Evolutionary conservation across 2,329 filamentous ascomycete genomes (phyloP), one percentile per base, ranked within the genome.

Genomic region (Claviceps citrina): DNA sequence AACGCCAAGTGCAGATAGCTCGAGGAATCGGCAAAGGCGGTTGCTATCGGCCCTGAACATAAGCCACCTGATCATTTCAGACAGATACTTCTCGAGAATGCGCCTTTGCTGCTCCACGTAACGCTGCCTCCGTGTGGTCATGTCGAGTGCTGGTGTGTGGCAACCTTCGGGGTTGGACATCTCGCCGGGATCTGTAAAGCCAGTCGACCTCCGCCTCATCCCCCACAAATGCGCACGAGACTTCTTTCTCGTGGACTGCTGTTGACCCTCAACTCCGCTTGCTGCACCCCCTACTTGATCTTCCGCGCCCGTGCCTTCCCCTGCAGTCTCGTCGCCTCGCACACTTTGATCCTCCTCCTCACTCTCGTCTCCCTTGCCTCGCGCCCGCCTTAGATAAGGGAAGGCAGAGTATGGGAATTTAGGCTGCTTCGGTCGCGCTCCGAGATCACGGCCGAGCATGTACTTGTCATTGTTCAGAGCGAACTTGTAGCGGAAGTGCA

Each of bases 31-130:
- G 63, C 91, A 98, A 4, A 98, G 68, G 8, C 91, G 78, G 53
- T 95, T 96, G 62, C 86, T 95, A 59, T 96, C 89, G 6, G 91
- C 79, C 34, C 89, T 77, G 63, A 98, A 98, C 61, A 98, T 96
- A 51, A 98, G 76, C 73, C 89, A 96, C 40, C 84, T 78, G 44
- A 96, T 89, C 78, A 96, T 85, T 52, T 89, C 82, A 47, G 89
- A 84, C 16, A 98, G 66, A 56, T 98, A 98, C 36, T 78, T 77
- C 56, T 96, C 91, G 25, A 98, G 66, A 55, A 84, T 84, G 51
- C 78, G 81, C 42, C 89, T 76, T 59, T 95, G 87, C 45, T 75
- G 78, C 50, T 93, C 84, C 31, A 84, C 75, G 50, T 89, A 93
- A 42, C 78, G 67, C 49, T 66, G 65, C 33, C 59, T 54, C 43